Percentiles rank a stretch among this genome's conserved stretches.
phyloP scores from a whole-genome alignment of 441 rosid species.

The Pelargonium fulgidum region DNA sequence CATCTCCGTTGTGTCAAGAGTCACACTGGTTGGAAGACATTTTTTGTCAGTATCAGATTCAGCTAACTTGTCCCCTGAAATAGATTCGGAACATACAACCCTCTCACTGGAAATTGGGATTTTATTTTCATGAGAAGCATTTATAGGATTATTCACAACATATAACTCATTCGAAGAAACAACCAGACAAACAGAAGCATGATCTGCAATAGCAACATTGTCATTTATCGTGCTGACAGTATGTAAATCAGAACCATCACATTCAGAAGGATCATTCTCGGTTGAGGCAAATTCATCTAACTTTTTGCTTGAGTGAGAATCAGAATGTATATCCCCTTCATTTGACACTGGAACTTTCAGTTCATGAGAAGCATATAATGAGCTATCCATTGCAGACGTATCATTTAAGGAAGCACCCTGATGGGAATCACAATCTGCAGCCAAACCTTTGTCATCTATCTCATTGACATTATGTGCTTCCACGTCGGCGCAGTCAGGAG shows the following conservation, averaged over 20 bases:
- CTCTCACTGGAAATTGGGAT: background rate
- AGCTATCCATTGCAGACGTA: conserved; percentile 17
- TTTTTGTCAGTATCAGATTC: conserved; percentile 18
- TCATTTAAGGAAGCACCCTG: conserved; percentile 11
- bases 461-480: conserved; percentile 17
- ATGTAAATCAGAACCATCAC: background rate
- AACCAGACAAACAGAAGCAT: background rate
- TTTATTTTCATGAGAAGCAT: background rate
- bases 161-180: background rate
- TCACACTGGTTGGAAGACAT: conserved; percentile 6
- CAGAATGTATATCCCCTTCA: conserved; percentile 18
- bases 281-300: conserved; percentile 7
- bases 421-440: conserved; percentile 3
- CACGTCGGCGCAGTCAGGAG: conserved; percentile 19
- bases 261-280: background rate
- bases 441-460: conserved; percentile 17
- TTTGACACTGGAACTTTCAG: conserved; percentile 18
- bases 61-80: background rate
- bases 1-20: conserved; percentile 14
- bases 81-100: background rate
- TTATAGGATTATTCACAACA: background rate
- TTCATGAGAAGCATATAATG: conserved; percentile 22
- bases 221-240: background rate
- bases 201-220: background rate
- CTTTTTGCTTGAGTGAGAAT: conserved; percentile 19